Base-by-base conservation (phyloP, 2,329 filamentous ascomycete genomes). In the Davidsoniella virescens region DNA sequence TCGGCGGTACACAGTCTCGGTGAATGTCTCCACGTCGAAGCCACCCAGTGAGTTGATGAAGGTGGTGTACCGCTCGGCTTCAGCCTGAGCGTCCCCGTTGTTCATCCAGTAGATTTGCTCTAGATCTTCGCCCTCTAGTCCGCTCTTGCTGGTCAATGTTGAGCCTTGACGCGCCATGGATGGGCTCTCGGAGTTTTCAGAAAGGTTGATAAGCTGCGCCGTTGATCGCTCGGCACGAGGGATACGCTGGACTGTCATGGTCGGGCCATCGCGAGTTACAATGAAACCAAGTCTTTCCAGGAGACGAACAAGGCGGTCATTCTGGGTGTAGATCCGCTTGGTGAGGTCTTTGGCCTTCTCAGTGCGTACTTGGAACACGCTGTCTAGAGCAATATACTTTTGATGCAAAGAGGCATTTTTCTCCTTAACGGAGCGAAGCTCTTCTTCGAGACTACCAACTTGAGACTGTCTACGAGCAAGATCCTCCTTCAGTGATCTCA, bases 221-320 rank as follows among this genome's bases (percentile, higher is more conserved):
- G 72, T 67, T 37, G 63, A 70, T 55, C 77, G 72, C 55, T 82
- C 78, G 2, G 75, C 67, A 16, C 75, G 73, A 4, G 78, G 75
- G 29, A 81, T 64, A 57, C 87, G 84, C 59, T 87, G 84, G 45
- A 95, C 80, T 1, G 75, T 65, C 75, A 94, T 86, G 12, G 71
- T 71, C 18, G 78, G 76, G 39, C 82, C 79, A 55, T 87, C 79
- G 33, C 86, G 79, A 2, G 78, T 78, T 14, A 96, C 75, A 0
- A 82, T 79, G 60, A 92, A 94, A 10, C 90, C 90, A 4, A 96
- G 72, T 26, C 87, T 78, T 60, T 96, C 88, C 0, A 98, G 71
- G 44, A 98, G 76, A 47, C 82, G 79, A 53, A 77, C 76, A n/a
- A 95, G 70, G 20, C 86, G 81, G 57, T 93, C 84, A 55, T 92